Evolutionary conservation across 805 yeast species (phyloP).

Genomic region (Metschnikowia hibisci): DNA sequence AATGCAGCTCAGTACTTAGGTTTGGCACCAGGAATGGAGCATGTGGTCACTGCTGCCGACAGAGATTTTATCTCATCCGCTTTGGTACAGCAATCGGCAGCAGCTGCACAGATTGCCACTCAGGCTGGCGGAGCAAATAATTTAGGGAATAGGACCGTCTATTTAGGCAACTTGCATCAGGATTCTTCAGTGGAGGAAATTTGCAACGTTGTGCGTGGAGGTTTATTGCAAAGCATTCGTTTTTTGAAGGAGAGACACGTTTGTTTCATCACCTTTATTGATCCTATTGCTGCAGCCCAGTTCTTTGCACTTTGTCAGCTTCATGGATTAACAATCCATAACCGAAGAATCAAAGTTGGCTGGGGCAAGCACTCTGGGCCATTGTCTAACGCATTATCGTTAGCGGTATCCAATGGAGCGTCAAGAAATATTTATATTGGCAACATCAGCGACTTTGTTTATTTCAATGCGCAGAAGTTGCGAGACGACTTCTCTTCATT

Average conservation of each 20-base stretch:
- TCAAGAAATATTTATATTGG: slow-evolving; percentile 92
- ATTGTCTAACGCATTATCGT: slow-evolving; percentile 75
- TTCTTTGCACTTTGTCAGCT: slow-evolving; percentile 91
- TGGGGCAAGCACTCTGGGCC: slow-evolving; percentile 99
- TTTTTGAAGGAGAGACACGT: slow-evolving; percentile 81
- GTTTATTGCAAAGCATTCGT: slow-evolving; percentile 79
- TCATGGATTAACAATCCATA: slow-evolving; percentile 83
- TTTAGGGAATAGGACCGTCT: slow-evolving; percentile 90
- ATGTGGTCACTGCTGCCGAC: slow-evolving; percentile 67
- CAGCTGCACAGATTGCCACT: slow-evolving; percentile 96
- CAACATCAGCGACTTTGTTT: slow-evolving; percentile 46
- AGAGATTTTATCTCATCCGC: slow-evolving; percentile 65
- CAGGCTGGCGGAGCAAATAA: slow-evolving; percentile 92
- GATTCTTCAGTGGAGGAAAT: slow-evolving; percentile 88
- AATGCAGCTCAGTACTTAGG: slow-evolving; percentile 95
- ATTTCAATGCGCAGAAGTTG: slow-evolving; percentile 55
- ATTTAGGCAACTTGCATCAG: slow-evolving; percentile 84
- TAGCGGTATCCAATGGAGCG: slow-evolving; percentile 92
- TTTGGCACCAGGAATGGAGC: slow-evolving; percentile 83
- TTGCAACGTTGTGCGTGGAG: slow-evolving; percentile 95
- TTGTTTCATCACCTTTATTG: slow-evolving; percentile 92
- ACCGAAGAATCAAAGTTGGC: slow-evolving; percentile 84
- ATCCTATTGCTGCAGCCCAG: slow-evolving; percentile 96
- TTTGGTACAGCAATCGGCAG: slow-evolving; percentile 88
- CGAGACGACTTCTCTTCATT: slow-evolving; percentile 71